Percentiles rank a stretch among this genome's conserved stretches.
These are phyloP conservation scores for Colletotrichum siamense DNA, from an alignment of 2,329 filamentous ascomycete species.

Conservation along the genomic window DNA sequence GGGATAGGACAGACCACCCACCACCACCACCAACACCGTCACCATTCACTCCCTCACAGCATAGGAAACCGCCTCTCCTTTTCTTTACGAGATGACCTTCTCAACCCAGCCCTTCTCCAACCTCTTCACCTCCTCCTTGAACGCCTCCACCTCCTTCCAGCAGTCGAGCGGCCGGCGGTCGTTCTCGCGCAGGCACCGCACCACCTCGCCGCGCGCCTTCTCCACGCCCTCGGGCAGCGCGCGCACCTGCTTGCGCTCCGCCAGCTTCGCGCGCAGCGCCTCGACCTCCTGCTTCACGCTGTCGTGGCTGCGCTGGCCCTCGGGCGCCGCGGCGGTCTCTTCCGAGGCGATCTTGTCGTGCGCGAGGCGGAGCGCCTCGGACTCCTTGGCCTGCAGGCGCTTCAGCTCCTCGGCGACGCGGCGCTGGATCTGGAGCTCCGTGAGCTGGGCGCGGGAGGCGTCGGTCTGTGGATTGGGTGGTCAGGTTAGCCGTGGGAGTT, in stretches of 20 bases:
- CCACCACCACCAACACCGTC: neutral
- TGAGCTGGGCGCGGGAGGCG: conserved; percentile 79
- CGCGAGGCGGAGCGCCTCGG: conserved; percentile 71
- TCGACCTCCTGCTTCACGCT: conserved; percentile 65
- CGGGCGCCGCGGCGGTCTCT: conserved; percentile 30
- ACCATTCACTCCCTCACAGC: neutral
- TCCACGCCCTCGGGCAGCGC: conserved; percentile 75
- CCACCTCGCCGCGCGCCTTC: conserved; percentile 75
- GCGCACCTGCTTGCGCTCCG: conserved; percentile 68
- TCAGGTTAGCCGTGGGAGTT: too few species aligned
- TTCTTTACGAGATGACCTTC: conserved; percentile 66
- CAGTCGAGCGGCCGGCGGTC: conserved; percentile 91
- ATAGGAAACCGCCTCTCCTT: neutral
- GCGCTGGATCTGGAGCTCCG: conserved; percentile 87
- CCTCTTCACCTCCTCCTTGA: conserved; percentile 87
- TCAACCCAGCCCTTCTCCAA: conserved; percentile 90
- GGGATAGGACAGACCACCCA: neutral
- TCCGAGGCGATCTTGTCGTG: conserved; percentile 65
- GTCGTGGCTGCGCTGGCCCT: conserved; percentile 41
- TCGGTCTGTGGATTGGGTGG: conserved; percentile 69
- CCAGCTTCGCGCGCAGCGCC: conserved; percentile 62
- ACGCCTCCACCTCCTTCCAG: conserved; percentile 90
- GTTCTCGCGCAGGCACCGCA: conserved; percentile 81
- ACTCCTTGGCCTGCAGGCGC: conserved; percentile 75
- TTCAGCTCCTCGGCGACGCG: conserved; percentile 87